Base-by-base conservation (phyloP, 164 flowering plant species). In the Magnolia sinica region DNA sequence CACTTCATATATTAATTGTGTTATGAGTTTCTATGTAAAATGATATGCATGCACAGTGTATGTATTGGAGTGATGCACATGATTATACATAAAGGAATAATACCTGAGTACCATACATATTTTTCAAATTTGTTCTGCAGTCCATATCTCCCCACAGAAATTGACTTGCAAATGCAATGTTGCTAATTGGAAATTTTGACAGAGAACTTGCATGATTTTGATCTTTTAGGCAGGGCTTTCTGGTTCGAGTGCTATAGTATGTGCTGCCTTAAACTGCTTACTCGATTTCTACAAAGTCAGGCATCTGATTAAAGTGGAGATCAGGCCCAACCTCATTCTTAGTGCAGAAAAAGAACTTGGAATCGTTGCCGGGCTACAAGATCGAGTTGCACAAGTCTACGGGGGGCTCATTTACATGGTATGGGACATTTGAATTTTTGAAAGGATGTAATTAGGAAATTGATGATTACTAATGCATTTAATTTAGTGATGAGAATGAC, bases 351-450 rank as follows among this genome's bases (percentile, higher is more conserved):
- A 90, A 68, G 96, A 92, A 81, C 97, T 94, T 64, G 99, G 99
- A 31, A 94, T 96, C 83, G 95, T 94, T 79, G 99, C 98, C 81
- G 98, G 98, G 75, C 94, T 96, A 58, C 99, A 96, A 79, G 99
- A 96, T 81, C 90, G 99, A 73, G 99, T 96, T 70, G 97, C 92
- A 18, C 98, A 96, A 81, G 98, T 96, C 68, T 96, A 94, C 83
- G 98, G 99, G 1, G 99, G 99, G 63, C 92, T 96, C 74, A 97
- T 96, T 80, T 90, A 87, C 85, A 96, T 96, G 99, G 98, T 92
- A 85, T 70, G 82, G 76, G 64, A 70, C 69, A 69, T 31, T 59
- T 68, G 24, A n/a, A 66, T 8, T 20, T 64, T 22, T 20, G 23
- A 22, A 11, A 22, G 27, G 19, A 64, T 22, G 27, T 20, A n/a